Conservation (phyloP, 257 asterid genomes). For the Nicotiana sylvestris region DNA sequence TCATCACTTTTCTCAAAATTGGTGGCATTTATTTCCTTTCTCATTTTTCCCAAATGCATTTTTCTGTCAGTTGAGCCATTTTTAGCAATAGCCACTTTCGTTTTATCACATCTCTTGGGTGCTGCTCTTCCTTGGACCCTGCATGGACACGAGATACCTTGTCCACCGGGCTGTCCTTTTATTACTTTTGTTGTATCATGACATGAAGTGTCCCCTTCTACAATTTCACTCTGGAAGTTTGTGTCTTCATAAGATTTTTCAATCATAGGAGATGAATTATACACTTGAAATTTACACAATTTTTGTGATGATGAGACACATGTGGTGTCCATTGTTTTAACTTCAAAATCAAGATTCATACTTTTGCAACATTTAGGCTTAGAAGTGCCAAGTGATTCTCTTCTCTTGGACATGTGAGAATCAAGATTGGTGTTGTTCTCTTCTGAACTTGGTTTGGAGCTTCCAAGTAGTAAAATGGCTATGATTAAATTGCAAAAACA, state of each 20-base stretch:
- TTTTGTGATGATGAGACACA: background rate
- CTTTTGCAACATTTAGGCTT: background rate
- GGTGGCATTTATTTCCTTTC: constrained; percentile 11
- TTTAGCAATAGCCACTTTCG: background rate
- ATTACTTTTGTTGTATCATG: background rate
- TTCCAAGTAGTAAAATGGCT: constrained; percentile 39
- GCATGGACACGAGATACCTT: accelerated
- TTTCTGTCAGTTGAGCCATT: background rate
- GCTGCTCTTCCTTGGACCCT: accelerated
- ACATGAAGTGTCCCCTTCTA: background rate
- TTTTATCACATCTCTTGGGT: too few species aligned
- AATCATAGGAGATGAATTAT: too few species aligned
- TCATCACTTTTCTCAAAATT: background rate
- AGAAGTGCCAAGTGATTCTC: background rate
- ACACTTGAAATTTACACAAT: background rate
- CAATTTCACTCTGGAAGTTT: background rate
- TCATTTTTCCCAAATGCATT: background rate
- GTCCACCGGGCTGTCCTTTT: too few species aligned
- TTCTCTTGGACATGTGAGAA: background rate
- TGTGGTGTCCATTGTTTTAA: background rate
- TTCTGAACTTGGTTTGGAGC: constrained; percentile 25
- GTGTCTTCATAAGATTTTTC: background rate
- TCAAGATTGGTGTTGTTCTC: background rate
- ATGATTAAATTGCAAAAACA: constrained; percentile 61
- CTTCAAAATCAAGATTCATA: background rate